These are phyloP conservation scores for Fusarium sp. DNA, from an alignment of 2,329 filamentous ascomycete genomes.

Conservation along the genomic window DNA sequence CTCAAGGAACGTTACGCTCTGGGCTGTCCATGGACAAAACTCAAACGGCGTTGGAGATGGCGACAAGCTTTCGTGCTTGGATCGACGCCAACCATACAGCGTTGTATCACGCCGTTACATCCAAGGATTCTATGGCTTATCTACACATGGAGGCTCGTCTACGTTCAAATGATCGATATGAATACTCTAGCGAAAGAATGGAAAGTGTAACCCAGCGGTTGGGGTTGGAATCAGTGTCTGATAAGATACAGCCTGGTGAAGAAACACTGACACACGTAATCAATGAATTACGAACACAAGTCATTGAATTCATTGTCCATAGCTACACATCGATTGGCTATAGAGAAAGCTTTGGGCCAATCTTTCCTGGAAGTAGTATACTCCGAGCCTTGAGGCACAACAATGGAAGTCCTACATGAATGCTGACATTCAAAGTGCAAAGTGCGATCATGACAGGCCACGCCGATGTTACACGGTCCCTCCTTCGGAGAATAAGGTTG, in stretches of 20 bases:
- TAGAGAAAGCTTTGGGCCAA: too few relatives aligned
- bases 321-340: too few relatives aligned
- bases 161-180: too few relatives aligned
- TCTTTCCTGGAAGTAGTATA: too few relatives aligned
- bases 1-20: not conserved
- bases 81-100: not conserved
- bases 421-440: not conserved
- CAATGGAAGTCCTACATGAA: not conserved
- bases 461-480: not conserved
- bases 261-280: too few relatives aligned
- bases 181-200: too few relatives aligned
- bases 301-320: too few relatives aligned
- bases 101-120: not conserved
- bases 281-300: too few relatives aligned
- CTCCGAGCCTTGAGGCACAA: too few relatives aligned
- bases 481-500: not conserved
- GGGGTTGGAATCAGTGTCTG: too few relatives aligned
- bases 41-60: not conserved
- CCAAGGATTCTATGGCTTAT: fast-evolving
- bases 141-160: fast-evolving
- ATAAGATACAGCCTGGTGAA: too few relatives aligned
- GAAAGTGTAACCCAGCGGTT: not conserved
- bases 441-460: not conserved
- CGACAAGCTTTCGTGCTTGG: not conserved
- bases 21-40: not conserved